Evolutionary conservation across 768 basidiomycete genomes (phyloP).

Genomic region (Heimioporus sp.): DNA sequence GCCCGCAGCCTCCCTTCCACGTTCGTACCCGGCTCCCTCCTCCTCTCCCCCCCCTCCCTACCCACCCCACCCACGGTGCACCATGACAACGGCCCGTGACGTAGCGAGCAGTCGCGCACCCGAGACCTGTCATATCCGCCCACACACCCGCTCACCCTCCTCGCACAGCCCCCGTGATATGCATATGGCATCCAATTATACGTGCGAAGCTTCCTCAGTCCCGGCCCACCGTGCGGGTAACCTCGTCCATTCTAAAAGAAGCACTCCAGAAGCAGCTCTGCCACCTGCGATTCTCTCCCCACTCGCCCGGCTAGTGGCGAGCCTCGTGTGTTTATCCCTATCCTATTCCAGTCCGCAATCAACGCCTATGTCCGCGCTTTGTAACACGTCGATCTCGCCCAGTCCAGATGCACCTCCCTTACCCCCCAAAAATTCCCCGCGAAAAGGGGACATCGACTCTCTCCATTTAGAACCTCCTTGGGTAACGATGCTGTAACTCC

Average conservation of each 20-base stretch:
- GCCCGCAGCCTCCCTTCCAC: not conserved
- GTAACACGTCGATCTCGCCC: conserved; percentile 22
- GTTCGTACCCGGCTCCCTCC: too few species aligned
- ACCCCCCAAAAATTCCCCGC: not conserved
- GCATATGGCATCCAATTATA: conserved; percentile 7
- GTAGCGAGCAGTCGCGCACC: not conserved
- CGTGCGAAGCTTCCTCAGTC: conserved; percentile 5
- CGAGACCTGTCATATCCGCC: too few species aligned
- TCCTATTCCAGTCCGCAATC: conserved; percentile 15
- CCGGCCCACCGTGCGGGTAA: not conserved
- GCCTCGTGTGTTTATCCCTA: conserved; percentile 16
- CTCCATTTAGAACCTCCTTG: not conserved
- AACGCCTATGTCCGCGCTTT: conserved; percentile 18
- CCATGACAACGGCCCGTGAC: not conserved
- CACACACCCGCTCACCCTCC: too few species aligned
- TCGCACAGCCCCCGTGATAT: conserved; percentile 7
- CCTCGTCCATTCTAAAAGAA: conserved; percentile 4
- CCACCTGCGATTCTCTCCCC: conserved; percentile 1
- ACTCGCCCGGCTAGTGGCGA: conserved; percentile 8
- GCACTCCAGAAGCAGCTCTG: not conserved
- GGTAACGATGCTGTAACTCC: not conserved
- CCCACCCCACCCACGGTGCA: not conserved
- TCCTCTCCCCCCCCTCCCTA: too few species aligned
- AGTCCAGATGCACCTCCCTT: conserved; percentile 1
- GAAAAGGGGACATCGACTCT: not conserved